Evolutionary conservation across 2,329 filamentous ascomycete species (phyloP), one percentile per base, ranked within the genome.

Genomic region (Fusarium hainanense): DNA sequence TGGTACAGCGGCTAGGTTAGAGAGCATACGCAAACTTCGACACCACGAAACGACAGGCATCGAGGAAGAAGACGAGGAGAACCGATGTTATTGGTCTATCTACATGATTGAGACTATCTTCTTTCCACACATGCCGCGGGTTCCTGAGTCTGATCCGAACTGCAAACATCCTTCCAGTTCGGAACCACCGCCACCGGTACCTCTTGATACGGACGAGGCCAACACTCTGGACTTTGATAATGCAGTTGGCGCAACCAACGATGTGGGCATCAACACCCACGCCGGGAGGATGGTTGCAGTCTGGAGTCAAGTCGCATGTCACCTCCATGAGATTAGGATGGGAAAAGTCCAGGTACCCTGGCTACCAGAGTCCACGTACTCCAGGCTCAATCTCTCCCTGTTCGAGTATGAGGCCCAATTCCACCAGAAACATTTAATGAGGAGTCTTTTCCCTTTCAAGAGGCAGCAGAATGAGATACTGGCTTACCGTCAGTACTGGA

Each of bases 331-430:
- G 7, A 63, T 63, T 3, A 42, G 58, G 8, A 9, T 30, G 7
- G 60, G 60, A 4, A 37, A 56, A 10, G 34, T 48, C 1, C 42
- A 63, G 7, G 27, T 63, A 55, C 60, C 60, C 0, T 63, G 60
- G 60, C 12, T 63, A 2, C 60, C 58, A 7, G 60, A 63, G 7
- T 63, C 60, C 0, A 63, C 34, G 2, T 63, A 63, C 11, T 63
- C 60, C 4, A 63, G 30, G 3, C 60, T 63, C 7, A 63, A 63
- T 4, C 58, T 63, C 18, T 32, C 48, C 1, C 20, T 63, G 1
- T 62, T 63, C 6, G 60, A 63, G 34, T 63, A 63, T 12, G 60
- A 63, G 7, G 60, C 60, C 6, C 60, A 63, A 2, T 47, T 63
- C 2, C 59, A 63, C 7, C 58, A 62, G 8, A 63, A 30, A 5